Base-by-base conservation (phyloP, 2,329 filamentous ascomycete genomes). In the Fonsecaea pedrosoi region DNA sequence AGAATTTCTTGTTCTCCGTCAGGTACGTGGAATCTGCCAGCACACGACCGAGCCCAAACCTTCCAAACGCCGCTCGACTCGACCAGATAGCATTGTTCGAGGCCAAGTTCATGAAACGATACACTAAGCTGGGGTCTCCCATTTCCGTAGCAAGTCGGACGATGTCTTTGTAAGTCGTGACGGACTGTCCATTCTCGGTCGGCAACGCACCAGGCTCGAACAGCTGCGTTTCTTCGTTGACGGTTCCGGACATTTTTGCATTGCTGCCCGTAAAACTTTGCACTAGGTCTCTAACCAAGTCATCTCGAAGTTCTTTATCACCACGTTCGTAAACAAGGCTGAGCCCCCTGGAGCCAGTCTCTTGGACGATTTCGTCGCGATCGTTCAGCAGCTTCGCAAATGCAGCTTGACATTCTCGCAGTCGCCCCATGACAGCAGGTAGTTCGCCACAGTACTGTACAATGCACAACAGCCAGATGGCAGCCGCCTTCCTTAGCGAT, bases 111-210 rank as follows among this genome's bases (percentile, higher is more conserved):
- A 99, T 99, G 80, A 99, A 98, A 68, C 94, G 92, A 82, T 99
- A 99, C 0, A 98, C 92, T n/a, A 99, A 83, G 72, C 91, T 94
- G 66, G 95, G 94, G 74, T 99, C 94, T 10, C 95, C 95, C 38
- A 97, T 94, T 79, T 99, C 95, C 53, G 94, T 92, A n/a, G 95
- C 95, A 56, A 99, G 83, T 72, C 86, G 95, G 78, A 99, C 91
- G 71, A 99, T 98, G 75, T 99, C 95, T 76, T 96, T 97, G 82
- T 99, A 99, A 0, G 94, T 98, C 0, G 92, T 97, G 63, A 98
- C 87, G 0, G 93, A 93, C 71, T 86, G 92, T 7, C 93, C 93
- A 70, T 97, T 92, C 3, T 94, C 92, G 0, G 94, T 98, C 0
- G 94, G 94, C 12, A 98, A 79, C 2, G 92, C 92, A 5, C 95